A percentile compares a stretch with the other conserved stretches of the same genome.
Evolutionary conservation across 2,329 filamentous ascomycete species (phyloP).

Genomic region (Juglanconis oblonga): DNA sequence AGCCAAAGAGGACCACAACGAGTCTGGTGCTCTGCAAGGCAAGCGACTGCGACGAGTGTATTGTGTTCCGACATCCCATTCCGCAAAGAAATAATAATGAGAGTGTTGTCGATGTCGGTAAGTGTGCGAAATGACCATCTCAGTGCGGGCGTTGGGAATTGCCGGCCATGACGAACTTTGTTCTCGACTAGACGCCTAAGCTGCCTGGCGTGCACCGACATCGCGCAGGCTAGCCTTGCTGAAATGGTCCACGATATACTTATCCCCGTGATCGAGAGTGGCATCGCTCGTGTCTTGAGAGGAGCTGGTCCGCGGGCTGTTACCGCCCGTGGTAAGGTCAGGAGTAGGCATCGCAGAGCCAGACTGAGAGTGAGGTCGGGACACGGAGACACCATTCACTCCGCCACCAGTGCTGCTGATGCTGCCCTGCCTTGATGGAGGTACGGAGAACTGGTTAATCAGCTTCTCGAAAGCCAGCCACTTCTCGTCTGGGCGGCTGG

Average conservation of each 20-base stretch:
- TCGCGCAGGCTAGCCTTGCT: constrained; percentile 14
- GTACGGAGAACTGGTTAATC: constrained; percentile 29
- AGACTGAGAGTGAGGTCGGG: constrained; percentile 39
- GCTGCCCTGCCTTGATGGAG: constrained; percentile 27
- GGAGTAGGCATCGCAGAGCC: constrained; percentile 62
- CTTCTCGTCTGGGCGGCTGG: constrained; percentile 54
- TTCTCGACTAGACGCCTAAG: neutral
- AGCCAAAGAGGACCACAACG: neutral
- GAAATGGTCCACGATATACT: constrained; percentile 23
- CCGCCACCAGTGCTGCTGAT: constrained; percentile 14
- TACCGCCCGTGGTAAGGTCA: constrained; percentile 64
- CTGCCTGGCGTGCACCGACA: neutral
- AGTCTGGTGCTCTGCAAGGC: neutral
- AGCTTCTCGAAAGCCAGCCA: constrained; percentile 62
- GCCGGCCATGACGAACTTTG: neutral
- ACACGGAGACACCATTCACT: constrained; percentile 23
- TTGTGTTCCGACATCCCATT: too few relatives aligned
- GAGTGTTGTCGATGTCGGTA: too few relatives aligned
- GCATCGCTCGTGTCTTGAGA: constrained; percentile 62
- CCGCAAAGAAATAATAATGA: too few relatives aligned
- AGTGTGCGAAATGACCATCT: neutral
- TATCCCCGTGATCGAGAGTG: constrained; percentile 39
- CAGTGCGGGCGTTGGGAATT: neutral
- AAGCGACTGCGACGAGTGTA: neutral
- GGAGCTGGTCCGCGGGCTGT: constrained; percentile 66